Evolutionary conservation across 345 rosid genomes (phyloP).

Genomic region (Heritiera fomes): DNA sequence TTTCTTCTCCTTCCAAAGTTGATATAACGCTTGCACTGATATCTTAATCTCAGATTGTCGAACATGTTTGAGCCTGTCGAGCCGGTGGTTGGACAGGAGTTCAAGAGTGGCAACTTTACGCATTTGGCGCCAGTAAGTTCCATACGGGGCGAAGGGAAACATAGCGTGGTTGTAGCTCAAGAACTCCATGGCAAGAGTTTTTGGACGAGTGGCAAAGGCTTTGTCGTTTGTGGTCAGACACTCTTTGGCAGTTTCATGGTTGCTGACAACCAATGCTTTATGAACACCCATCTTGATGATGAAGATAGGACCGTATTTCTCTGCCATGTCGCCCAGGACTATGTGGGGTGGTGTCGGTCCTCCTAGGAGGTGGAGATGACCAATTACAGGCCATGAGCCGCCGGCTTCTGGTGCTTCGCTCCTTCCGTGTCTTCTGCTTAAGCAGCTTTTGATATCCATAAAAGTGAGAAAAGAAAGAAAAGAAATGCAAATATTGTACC

Average conservation of each 20-base stretch:
- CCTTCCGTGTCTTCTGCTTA: background rate
- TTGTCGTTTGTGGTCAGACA: slow-evolving; percentile 62
- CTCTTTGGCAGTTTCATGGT: slow-evolving; percentile 47
- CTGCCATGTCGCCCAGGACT: slow-evolving; percentile 30
- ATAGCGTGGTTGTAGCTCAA: slow-evolving; percentile 65
- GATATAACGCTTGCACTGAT: slow-evolving; percentile 36
- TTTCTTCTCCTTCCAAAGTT: slow-evolving; percentile 28
- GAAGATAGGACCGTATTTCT: slow-evolving; percentile 40
- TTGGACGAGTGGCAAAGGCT: slow-evolving; percentile 60
- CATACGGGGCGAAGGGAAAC: slow-evolving; percentile 61
- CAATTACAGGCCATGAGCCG: background rate
- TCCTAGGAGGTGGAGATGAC: slow-evolving; percentile 31
- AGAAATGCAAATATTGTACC: background rate
- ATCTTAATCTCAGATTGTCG: background rate
- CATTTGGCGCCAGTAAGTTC: slow-evolving; percentile 61
- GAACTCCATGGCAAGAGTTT: slow-evolving; percentile 44
- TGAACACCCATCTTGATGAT: slow-evolving; percentile 35
- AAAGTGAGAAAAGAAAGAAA: background rate
- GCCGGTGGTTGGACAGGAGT: slow-evolving; percentile 56
- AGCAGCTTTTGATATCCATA: background rate
- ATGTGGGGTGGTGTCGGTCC: slow-evolving; percentile 35
- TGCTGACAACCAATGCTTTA: slow-evolving; percentile 32
- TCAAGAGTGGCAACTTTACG: slow-evolving; percentile 58
- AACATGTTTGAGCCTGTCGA: slow-evolving; percentile 50
- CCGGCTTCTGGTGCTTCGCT: background rate